A percentile compares a stretch with the other conserved stretches of the same genome.
Evolutionary conservation across 345 rosid species (phyloP).

Genomic region (Populus tremula): DNA sequence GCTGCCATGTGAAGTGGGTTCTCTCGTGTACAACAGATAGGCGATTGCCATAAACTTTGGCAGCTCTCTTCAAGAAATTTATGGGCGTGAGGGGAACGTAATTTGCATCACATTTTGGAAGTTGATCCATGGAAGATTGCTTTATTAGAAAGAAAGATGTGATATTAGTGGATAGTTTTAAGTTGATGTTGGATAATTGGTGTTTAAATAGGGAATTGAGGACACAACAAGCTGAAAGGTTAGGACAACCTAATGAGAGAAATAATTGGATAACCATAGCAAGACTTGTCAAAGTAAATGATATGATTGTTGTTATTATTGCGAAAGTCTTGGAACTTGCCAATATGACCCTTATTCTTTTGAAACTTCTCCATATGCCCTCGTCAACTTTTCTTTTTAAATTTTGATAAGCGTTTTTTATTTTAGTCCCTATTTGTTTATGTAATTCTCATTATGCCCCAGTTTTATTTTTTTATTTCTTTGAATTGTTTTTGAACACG

Average conservation of each 20-base stretch:
- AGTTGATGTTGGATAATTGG: no score
- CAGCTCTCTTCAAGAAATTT: conserved; percentile 61
- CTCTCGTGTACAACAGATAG: conserved; percentile 53
- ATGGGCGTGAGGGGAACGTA: conserved; percentile 61
- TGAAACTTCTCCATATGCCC: no score
- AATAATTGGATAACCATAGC: background rate
- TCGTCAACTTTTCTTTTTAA: no score
- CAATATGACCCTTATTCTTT: no score
- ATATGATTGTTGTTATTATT: no score
- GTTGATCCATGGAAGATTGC: conserved; percentile 39
- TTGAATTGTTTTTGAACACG: no score
- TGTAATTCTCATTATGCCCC: no score
- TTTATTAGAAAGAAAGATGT: background rate
- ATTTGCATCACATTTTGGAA: conserved; percentile 56
- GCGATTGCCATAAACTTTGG: conserved; percentile 43
- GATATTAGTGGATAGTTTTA: background rate
- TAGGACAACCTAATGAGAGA: background rate
- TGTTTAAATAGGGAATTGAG: background rate
- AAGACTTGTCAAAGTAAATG: no score
- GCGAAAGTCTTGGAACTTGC: no score
- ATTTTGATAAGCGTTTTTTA: no score
- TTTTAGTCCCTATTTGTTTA: no score
- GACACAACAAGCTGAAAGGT: background rate
- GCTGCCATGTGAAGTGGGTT: conserved; percentile 57
- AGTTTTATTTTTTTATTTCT: no score